A percentile compares a stretch with the other conserved stretches of the same genome.
Conservation (phyloP, 306 rosid species). For the Coriaria nepalensis region DNA sequence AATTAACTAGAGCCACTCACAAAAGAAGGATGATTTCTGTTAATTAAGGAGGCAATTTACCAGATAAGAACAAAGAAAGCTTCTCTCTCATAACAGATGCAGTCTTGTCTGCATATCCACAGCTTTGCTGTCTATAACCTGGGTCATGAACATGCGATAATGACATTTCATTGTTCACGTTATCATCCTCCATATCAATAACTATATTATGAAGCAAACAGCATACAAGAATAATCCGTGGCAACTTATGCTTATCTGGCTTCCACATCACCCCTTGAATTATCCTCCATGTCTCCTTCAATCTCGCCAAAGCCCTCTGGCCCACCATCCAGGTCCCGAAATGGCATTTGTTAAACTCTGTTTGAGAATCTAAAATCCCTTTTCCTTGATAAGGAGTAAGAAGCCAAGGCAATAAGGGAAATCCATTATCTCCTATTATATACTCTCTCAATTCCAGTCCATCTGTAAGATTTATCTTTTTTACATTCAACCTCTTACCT, state of each 20-base stretch:
- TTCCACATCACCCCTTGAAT: conserved; percentile 82
- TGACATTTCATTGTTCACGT: conserved; percentile 28
- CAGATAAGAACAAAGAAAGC: conserved; percentile 43
- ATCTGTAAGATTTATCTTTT: conserved; percentile 24
- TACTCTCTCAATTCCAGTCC: conserved; percentile 47
- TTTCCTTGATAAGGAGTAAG: conserved; percentile 56
- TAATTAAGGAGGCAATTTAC: conserved; percentile 12
- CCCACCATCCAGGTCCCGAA: conserved; percentile 55
- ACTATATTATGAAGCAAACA: conserved; percentile 77
- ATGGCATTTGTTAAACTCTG: conserved; percentile 47
- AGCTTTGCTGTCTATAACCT: conserved; percentile 46
- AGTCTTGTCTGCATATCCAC: conserved; percentile 36
- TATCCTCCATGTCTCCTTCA: conserved; percentile 75
- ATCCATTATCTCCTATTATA: conserved; percentile 56
- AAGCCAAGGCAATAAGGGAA: conserved; percentile 80
- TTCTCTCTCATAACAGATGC: conserved; percentile 40
- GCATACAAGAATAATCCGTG: conserved; percentile 71
- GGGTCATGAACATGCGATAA: conserved; percentile 48
- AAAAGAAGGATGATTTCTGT: no score
- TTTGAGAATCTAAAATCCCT: conserved; percentile 34
- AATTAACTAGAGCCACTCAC: no score
- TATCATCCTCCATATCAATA: conserved; percentile 61
- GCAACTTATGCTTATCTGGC: conserved; percentile 68
- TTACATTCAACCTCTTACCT: conserved; percentile 44
- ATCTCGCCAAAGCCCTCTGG: conserved; percentile 53